Base-by-base conservation (phyloP, 169 alveolate species). In the Plasmodium blacklocki region DNA sequence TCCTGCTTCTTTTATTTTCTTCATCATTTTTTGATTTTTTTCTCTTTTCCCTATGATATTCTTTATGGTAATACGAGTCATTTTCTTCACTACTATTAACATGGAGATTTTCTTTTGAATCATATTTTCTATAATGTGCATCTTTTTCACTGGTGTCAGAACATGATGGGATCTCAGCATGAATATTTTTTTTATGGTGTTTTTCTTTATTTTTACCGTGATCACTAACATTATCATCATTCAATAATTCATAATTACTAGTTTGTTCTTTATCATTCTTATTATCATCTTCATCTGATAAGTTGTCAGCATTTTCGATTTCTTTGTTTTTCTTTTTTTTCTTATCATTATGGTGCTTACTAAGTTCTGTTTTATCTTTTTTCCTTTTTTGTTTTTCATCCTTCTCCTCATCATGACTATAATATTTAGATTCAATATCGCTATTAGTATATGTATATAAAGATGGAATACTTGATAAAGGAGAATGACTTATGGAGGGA, bases 271-370 rank as follows among this genome's bases (percentile, higher is more conserved):
- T 39, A 39, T 39, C 47, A 39, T 39, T 39, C 47, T 39, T 39
- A 39, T 39, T 39, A 39, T 39, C 47, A 39, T 39, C 47, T 39
- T 39, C 47, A 39, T 39, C 47, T 5, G 47, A 39, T 39, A 5
- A 39, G 47, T 39, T 39, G 47, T 72, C 11, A 7, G 15, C 19
- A 21, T 72, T 60, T 72, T 59, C 32, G 12, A 23, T 50, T 45
- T 72, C 29, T 15, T 26, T 18, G 49, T 72, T 52, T 72, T 72
- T 49, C 15, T 47, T 14, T 52, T 47, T 72, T 72, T 72, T 19
- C 21, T 59, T 39, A 49, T 39, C 43, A 9, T 72, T 14, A 32
- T 45, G 11, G 9, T 39, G 47, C 47, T 39, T 39, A 6, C 47
- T 39, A 39, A 0, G 12, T 19, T 58, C 21, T 52, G 29, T 21